A percentile compares a stretch with the other conserved stretches of the same genome.
Conservation (phyloP, 2,329 filamentous ascomycete genomes). For the Akanthomyces uredinophilus region DNA sequence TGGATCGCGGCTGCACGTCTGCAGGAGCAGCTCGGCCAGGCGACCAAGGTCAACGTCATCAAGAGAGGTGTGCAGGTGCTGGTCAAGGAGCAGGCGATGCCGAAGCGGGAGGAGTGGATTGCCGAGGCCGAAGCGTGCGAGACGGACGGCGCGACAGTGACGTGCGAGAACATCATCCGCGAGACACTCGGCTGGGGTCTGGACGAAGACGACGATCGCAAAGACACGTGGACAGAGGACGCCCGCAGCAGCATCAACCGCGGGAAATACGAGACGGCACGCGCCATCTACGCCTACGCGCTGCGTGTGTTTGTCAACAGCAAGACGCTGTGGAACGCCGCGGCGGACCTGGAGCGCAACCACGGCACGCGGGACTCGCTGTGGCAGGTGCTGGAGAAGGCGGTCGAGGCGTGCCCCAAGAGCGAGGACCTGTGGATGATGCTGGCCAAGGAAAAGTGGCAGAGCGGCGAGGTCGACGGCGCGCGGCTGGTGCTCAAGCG, state of each 20-base stretch:
- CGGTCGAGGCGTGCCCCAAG: constrained; percentile 86
- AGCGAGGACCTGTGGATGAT: constrained; percentile 94
- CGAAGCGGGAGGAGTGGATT: constrained; percentile 97
- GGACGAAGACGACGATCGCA: constrained; percentile 93
- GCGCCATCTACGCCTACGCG: constrained; percentile 89
- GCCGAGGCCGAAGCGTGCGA: constrained; percentile 91
- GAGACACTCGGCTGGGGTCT: constrained; percentile 90
- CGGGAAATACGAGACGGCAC: constrained; percentile 81
- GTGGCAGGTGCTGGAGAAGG: constrained; percentile 83
- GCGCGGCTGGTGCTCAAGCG: constrained; percentile 79
- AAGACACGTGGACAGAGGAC: constrained; percentile 94
- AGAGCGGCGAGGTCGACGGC: constrained; percentile 79
- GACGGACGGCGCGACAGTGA: constrained; percentile 79
- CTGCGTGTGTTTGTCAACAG: constrained; percentile 85
- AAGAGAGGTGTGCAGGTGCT: constrained; percentile 86
- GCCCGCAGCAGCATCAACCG: constrained; percentile 75
- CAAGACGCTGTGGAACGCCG: constrained; percentile 83
- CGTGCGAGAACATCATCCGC: constrained; percentile 82
- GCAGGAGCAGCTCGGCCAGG: constrained; percentile 80
- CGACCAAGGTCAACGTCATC: constrained; percentile 83
- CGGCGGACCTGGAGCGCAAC: constrained; percentile 84
- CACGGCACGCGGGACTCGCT: constrained; percentile 80
- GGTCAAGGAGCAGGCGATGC: constrained; percentile 89
- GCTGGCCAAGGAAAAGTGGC: constrained; percentile 91
- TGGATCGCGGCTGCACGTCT: constrained; percentile 93